Conservation (phyloP, 1,284 basidiomycete genomes). For the Sanghuangporus weigelae region DNA sequence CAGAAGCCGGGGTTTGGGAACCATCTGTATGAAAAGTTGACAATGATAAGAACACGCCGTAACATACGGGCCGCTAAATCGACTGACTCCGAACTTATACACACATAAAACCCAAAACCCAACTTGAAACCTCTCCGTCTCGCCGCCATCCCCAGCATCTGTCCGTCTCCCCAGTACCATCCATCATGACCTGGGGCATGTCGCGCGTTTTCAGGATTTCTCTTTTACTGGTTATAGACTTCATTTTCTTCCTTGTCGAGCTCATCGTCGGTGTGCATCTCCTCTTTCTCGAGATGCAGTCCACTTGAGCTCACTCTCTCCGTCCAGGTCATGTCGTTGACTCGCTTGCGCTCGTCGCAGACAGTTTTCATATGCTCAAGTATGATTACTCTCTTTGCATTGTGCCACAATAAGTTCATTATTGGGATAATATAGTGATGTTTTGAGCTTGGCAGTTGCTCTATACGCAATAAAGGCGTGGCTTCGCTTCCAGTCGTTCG, state of each 20-base stretch:
- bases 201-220: conserved; percentile 77
- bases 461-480: conserved; percentile 92
- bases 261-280: conserved; percentile 65
- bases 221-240: conserved; percentile 79
- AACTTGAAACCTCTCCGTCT: too few species aligned
- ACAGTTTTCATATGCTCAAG: conserved; percentile 99
- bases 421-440: conserved; percentile 56
- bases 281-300: neutral
- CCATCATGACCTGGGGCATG: conserved; percentile 28
- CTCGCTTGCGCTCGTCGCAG: conserved; percentile 92
- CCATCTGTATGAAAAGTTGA: too few species aligned
- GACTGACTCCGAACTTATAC: too few species aligned
- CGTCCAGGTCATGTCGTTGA: conserved; percentile 84
- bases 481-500: conserved; percentile 3
- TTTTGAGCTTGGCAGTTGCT: conserved; percentile 92
- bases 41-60: too few species aligned
- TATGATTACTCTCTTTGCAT: conserved; percentile 32
- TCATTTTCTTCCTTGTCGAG: conserved; percentile 91
- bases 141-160: neutral
- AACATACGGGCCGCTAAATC: too few species aligned
- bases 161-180: conserved; percentile 28
- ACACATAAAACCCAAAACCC: too few species aligned
- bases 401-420: conserved; percentile 3
- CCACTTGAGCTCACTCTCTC: neutral
- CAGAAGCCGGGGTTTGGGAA: too few species aligned